These are phyloP conservation scores for Capsicum baccatum DNA, from an alignment of 257 asterid species.

Conservation along the genomic window DNA sequence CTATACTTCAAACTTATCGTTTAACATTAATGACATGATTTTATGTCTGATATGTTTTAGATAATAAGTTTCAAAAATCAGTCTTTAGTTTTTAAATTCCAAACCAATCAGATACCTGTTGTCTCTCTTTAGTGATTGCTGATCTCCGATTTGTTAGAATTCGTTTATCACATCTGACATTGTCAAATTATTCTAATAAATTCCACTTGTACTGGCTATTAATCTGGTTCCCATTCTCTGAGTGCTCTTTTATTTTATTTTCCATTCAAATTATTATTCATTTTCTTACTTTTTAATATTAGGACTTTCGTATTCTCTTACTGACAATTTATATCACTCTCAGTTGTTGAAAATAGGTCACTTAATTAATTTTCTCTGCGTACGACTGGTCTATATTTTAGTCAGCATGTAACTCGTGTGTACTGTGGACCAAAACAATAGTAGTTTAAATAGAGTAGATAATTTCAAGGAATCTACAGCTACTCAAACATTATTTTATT, in stretches of 20 bases:
- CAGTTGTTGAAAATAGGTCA: not conserved
- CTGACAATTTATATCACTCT: not conserved
- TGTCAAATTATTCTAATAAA: not conserved
- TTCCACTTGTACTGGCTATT: not conserved
- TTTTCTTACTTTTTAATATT: not conserved
- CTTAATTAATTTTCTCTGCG: not conserved
- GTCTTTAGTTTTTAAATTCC: too few species aligned
- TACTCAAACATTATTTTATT: not conserved
- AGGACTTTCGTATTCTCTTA: not conserved
- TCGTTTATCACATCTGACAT: not conserved
- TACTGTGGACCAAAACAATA: not conserved
- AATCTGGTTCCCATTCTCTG: not conserved
- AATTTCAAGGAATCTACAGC: conserved; percentile 14
- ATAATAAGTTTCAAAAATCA: too few species aligned
- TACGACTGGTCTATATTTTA: not conserved
- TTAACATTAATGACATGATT: too few species aligned
- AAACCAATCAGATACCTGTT: too few species aligned
- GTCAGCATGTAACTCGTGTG: not conserved
- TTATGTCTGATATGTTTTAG: too few species aligned
- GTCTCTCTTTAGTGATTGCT: too few species aligned
- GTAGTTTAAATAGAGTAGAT: not conserved
- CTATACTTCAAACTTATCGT: too few species aligned
- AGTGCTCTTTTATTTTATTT: not conserved
- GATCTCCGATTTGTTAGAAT: too few species aligned
- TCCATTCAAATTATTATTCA: too few species aligned